Evolutionary conservation across 345 rosid species (phyloP).

Genomic region (Acer saccharum): DNA sequence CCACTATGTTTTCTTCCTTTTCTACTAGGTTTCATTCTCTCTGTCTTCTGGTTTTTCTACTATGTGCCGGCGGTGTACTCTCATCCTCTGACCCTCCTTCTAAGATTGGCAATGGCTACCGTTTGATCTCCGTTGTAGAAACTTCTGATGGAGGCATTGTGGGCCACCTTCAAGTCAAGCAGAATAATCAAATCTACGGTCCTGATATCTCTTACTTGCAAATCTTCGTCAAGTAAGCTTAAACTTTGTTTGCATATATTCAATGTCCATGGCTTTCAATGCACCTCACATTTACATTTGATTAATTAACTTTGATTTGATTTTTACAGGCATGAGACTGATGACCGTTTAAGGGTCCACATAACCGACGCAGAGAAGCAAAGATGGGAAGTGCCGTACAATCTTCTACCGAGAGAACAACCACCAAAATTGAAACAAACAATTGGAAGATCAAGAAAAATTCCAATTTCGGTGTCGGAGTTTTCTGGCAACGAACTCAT

Average conservation of each 20-base stretch:
- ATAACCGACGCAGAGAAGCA: conserved; percentile 85
- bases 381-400: conserved; percentile 97
- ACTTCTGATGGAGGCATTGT: conserved; percentile 71
- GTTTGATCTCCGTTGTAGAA: conserved; percentile 76
- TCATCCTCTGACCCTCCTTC: conserved; percentile 31
- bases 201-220: conserved; percentile 77
- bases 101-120: conserved; percentile 86
- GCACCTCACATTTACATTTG: neutral
- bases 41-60: conserved; percentile 32
- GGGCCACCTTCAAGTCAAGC: conserved; percentile 81
- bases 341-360: conserved; percentile 74
- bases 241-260: neutral
- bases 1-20: conserved; percentile 12
- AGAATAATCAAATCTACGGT: conserved; percentile 75
- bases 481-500: conserved; percentile 63
- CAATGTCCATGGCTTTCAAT: neutral
- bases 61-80: conserved; percentile 33
- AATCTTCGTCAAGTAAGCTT: conserved; percentile 76
- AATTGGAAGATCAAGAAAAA: conserved; percentile 54
- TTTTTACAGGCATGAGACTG: conserved; percentile 74
- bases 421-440: conserved; percentile 56
- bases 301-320: neutral
- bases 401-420: conserved; percentile 72
- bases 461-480: conserved; percentile 48
- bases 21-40: neutral